phyloP scores from a whole-genome alignment of 169 alveolate species.

The Plasmodium gonderi region DNA sequence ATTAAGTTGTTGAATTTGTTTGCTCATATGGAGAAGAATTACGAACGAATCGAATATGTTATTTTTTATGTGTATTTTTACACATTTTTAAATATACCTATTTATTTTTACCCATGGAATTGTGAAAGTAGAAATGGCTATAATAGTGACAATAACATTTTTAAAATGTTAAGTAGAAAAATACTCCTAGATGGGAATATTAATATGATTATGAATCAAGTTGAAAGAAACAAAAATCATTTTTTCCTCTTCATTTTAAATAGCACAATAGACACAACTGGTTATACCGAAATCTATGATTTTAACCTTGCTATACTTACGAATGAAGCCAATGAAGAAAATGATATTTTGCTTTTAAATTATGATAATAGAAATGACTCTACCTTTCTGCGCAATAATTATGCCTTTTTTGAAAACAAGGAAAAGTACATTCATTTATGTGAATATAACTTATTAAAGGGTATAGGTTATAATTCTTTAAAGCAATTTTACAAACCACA shows the following conservation, averaged over 20 bases:
- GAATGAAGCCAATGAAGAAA: not conserved
- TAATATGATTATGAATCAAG: slow-evolving; percentile 17
- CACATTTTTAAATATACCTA: slow-evolving; percentile 60
- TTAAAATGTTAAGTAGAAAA: slow-evolving; percentile 21
- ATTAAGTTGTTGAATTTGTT: slow-evolving; percentile 36
- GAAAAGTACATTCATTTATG: slow-evolving; percentile 9
- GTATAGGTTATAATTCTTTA: slow-evolving; percentile 59
- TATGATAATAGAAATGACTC: not conserved
- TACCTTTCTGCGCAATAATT: not conserved
- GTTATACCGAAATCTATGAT: slow-evolving; percentile 40
- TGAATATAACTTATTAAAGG: slow-evolving; percentile 29
- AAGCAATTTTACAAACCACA: slow-evolving; percentile 55
- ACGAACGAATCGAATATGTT: slow-evolving; percentile 19
- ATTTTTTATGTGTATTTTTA: slow-evolving; percentile 61
- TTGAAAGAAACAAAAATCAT: not conserved
- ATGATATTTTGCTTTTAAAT: not conserved
- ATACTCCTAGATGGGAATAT: slow-evolving; percentile 56
- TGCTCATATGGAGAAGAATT: slow-evolving; percentile 2
- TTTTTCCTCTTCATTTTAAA: slow-evolving; percentile 35
- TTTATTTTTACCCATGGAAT: slow-evolving; percentile 52
- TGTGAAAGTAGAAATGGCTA: not conserved
- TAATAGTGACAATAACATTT: no score
- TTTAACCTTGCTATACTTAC: slow-evolving; percentile 33
- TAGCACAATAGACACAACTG: not conserved
- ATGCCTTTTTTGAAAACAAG: not conserved